Percentiles rank a stretch among this genome's conserved stretches.
Evolutionary conservation across 225 moss, liverwort and hornwort genomes (phyloP).

Genomic region (Rhytidiadelphus loreus): DNA sequence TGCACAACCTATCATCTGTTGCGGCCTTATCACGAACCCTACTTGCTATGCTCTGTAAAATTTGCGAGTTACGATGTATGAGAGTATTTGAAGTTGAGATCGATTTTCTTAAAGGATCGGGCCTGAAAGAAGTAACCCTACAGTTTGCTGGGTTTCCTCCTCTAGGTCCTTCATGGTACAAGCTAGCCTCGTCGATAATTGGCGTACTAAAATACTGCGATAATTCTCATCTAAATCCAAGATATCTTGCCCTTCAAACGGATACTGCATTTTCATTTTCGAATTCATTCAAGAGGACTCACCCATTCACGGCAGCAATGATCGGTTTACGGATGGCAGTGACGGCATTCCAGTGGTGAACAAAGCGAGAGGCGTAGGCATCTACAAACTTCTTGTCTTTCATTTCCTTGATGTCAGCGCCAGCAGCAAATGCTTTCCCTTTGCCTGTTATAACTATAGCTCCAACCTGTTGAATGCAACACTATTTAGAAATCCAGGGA

Average conservation of each 20-base stretch:
- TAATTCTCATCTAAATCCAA: neutral
- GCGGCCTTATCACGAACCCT: neutral
- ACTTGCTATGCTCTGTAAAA: neutral
- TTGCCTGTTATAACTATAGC: slow-evolving; percentile 83
- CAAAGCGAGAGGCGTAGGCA: slow-evolving; percentile 53
- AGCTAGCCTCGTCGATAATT: neutral
- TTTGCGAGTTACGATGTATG: neutral
- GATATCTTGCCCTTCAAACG: neutral
- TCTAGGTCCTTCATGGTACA: neutral
- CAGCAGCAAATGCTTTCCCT: slow-evolving; percentile 89
- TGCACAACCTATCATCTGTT: neutral
- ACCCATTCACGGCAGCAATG: slow-evolving; percentile 89
- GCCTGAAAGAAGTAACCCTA: neutral
- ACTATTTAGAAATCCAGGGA: neutral
- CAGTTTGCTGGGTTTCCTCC: neutral
- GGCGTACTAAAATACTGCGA: neutral
- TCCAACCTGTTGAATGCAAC: slow-evolving; percentile 49
- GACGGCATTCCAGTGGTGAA: slow-evolving; percentile 57
- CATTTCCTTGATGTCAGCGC: slow-evolving; percentile 95
- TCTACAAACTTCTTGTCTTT: slow-evolving; percentile 64
- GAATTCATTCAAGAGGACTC: neutral
- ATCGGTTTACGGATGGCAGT: slow-evolving; percentile 59
- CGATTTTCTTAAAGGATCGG: neutral
- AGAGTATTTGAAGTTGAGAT: neutral
- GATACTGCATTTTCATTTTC: neutral